Conservation (phyloP, 352 stramenopile species). For the Phytophthora vignae region DNA sequence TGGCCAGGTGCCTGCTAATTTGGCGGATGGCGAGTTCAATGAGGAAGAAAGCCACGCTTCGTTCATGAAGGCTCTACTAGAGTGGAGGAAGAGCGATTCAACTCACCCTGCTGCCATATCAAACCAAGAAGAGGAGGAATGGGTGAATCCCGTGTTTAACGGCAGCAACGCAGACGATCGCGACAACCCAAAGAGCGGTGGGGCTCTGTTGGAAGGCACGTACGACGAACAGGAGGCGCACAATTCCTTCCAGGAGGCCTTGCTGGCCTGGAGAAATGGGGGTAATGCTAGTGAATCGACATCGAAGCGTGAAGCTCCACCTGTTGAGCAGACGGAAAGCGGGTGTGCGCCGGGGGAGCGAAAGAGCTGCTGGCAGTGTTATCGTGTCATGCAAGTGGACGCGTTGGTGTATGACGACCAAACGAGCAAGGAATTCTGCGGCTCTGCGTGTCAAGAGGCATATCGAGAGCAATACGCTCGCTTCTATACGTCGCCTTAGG, state of each 20-base stretch:
- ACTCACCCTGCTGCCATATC: slow-evolving; percentile 16
- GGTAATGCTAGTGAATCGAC: slow-evolving; percentile 3
- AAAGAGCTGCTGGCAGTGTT: slow-evolving; percentile 88
- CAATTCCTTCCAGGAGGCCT: slow-evolving; percentile 63
- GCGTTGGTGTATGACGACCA: slow-evolving; percentile 49
- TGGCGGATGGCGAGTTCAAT: slow-evolving; percentile 80
- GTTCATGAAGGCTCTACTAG: slow-evolving; percentile 82
- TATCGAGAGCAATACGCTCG: slow-evolving; percentile 67
- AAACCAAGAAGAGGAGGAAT: slow-evolving; percentile 53
- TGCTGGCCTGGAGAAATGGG: slow-evolving; percentile 66
- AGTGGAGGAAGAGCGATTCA: slow-evolving; percentile 68
- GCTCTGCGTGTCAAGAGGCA: slow-evolving; percentile 37
- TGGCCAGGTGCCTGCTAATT: slow-evolving; percentile 64
- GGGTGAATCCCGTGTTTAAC: slow-evolving; percentile 71
- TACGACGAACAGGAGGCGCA: slow-evolving; percentile 82
- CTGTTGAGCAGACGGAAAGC: slow-evolving; percentile 59
- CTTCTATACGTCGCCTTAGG: slow-evolving; percentile 41
- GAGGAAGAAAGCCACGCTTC: slow-evolving; percentile 78
- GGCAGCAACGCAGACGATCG: slow-evolving; percentile 13
- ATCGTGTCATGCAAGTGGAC: slow-evolving; percentile 57
- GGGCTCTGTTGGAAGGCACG: slow-evolving; percentile 57
- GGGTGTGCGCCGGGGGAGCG: slow-evolving; percentile 47
- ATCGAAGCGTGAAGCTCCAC: slow-evolving; percentile 1
- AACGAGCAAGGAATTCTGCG: slow-evolving; percentile 69
- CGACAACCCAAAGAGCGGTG: slow-evolving; percentile 28